Percentiles rank a stretch among this genome's conserved stretches.
These are phyloP conservation scores for Podila minutissima DNA, from an alignment of 192 early-diverging fungal genomes.

Conservation along the genomic window DNA sequence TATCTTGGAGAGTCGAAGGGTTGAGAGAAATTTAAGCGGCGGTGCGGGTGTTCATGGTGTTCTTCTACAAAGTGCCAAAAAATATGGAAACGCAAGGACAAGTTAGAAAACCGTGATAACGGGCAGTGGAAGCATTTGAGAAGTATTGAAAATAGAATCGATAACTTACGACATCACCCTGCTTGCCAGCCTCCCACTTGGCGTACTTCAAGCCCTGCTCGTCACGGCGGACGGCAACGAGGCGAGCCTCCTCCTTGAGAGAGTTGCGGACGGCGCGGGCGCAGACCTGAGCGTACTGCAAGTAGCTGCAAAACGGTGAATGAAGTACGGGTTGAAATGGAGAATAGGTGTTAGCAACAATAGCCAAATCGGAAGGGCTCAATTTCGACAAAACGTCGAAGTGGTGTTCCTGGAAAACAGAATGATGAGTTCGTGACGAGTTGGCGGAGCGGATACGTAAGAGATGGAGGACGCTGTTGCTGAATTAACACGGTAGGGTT, in stretches of 20 bases:
- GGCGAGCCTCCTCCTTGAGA: slow-evolving; percentile 80
- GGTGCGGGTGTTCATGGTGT: slow-evolving; percentile 36
- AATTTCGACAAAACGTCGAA: too few species aligned
- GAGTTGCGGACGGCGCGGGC: slow-evolving; percentile 83
- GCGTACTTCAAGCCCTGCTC: slow-evolving; percentile 78
- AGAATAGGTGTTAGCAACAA: not conserved
- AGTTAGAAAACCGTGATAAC: not conserved
- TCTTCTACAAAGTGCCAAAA: slow-evolving; percentile 16
- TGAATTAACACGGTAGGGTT: not conserved
- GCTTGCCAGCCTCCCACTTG: slow-evolving; percentile 86
- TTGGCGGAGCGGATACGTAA: too few species aligned
- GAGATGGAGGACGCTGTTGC: not conserved
- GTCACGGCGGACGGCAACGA: slow-evolving; percentile 76
- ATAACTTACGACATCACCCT: slow-evolving; percentile 76
- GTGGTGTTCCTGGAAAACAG: too few species aligned
- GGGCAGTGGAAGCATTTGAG: not conserved
- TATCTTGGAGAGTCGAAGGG: slow-evolving; percentile 1
- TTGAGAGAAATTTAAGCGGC: slow-evolving; percentile 19
- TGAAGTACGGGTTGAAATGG: not conserved
- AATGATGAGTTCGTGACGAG: too few species aligned
- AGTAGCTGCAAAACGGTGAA: slow-evolving; percentile 68
- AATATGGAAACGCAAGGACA: not conserved
- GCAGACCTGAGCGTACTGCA: slow-evolving; percentile 86
- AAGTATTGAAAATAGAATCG: not conserved
- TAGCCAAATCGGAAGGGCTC: too few species aligned